Evolutionary conservation across 2,329 filamentous ascomycete genomes (phyloP).

Genomic region (Ophiostoma sp.): DNA sequence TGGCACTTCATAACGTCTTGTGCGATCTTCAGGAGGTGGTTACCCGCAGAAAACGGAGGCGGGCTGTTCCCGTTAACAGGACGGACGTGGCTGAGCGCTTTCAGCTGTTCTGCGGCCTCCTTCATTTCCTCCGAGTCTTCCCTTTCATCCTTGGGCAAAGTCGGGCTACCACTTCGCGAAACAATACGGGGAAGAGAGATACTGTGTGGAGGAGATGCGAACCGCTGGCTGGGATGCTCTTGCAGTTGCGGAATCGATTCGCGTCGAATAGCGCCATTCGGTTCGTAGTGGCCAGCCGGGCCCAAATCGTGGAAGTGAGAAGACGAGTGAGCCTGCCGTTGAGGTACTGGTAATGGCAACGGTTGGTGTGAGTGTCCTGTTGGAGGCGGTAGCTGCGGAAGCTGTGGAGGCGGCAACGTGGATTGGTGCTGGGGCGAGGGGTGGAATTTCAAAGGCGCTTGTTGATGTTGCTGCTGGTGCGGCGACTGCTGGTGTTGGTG

Average conservation of each 20-base stretch:
- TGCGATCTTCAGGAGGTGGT: slow-evolving; percentile 27
- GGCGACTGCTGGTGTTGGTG: slow-evolving; percentile 14
- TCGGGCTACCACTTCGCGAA: slow-evolving; percentile 30
- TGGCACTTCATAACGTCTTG: slow-evolving; percentile 29
- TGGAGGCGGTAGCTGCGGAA: slow-evolving; percentile 25
- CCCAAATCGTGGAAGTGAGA: slow-evolving; percentile 18
- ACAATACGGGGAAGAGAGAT: slow-evolving; percentile 24
- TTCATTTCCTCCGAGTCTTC: slow-evolving; percentile 70
- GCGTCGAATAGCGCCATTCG: background rate
- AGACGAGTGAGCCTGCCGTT: slow-evolving; percentile 12
- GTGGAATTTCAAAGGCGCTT: slow-evolving; percentile 7
- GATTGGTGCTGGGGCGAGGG: slow-evolving; percentile 13
- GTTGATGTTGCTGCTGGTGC: slow-evolving; percentile 18
- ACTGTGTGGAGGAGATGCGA: background rate
- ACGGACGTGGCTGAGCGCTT: slow-evolving; percentile 64
- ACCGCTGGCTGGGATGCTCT: slow-evolving; percentile 19
- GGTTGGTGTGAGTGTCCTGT: slow-evolving; percentile 19
- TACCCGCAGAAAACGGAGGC: slow-evolving; percentile 36
- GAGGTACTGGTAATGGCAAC: slow-evolving; percentile 6
- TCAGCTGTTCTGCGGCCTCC: slow-evolving; percentile 66
- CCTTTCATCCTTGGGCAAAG: slow-evolving; percentile 48
- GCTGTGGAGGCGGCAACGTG: slow-evolving; percentile 23
- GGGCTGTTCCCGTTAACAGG: slow-evolving; percentile 46
- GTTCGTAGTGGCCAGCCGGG: slow-evolving; percentile 17
- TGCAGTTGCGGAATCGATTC: slow-evolving; percentile 25